Percentiles rank a stretch among this genome's conserved stretches.
Conservation (phyloP, 306 rosid genomes). For the Albizia julibrissin region DNA sequence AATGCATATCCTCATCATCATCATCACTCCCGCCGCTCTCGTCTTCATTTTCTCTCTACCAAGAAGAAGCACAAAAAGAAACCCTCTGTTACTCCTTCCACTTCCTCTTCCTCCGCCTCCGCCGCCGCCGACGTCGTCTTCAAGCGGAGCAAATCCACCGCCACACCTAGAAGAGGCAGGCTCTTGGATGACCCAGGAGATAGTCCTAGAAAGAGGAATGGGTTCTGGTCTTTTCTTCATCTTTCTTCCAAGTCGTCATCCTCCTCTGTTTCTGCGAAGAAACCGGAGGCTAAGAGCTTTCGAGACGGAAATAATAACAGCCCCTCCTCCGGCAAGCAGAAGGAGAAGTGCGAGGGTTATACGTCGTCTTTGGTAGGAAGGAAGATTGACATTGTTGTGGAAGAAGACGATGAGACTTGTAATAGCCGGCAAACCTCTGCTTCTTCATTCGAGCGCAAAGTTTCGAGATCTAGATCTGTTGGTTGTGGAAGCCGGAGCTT, state of each 20-base stretch:
- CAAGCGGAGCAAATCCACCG: slow-evolving; percentile 84
- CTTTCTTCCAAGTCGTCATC: slow-evolving; percentile 40
- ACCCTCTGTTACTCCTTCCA: slow-evolving; percentile 3
- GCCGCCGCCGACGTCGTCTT: slow-evolving; percentile 46
- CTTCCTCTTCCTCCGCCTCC: not conserved
- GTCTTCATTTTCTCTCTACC: slow-evolving; percentile 65
- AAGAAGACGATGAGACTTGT: slow-evolving; percentile 43
- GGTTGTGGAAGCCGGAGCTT: slow-evolving; percentile 98
- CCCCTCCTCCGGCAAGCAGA: slow-evolving; percentile 1
- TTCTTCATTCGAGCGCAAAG: slow-evolving; percentile 82
- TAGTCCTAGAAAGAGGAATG: slow-evolving; percentile 66
- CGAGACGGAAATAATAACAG: slow-evolving; percentile 17
- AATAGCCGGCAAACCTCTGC: not conserved
- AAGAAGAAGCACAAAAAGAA: slow-evolving; percentile 68
- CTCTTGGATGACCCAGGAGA: slow-evolving; percentile 37
- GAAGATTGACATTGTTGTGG: slow-evolving; percentile 32
- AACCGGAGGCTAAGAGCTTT: slow-evolving; percentile 23
- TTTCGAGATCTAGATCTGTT: slow-evolving; percentile 95
- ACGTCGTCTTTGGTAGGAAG: slow-evolving; percentile 36
- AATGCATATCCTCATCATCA: not conserved
- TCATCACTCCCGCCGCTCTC: slow-evolving; percentile 36
- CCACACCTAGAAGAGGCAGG: slow-evolving; percentile 53
- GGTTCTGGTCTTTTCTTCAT: slow-evolving; percentile 89
- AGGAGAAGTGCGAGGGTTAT: slow-evolving; percentile 26
- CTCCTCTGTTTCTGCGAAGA: slow-evolving; percentile 30